Evolutionary conservation across 2,329 filamentous ascomycete species (phyloP).

Genomic region (Teratosphaeriaceae sp.): DNA sequence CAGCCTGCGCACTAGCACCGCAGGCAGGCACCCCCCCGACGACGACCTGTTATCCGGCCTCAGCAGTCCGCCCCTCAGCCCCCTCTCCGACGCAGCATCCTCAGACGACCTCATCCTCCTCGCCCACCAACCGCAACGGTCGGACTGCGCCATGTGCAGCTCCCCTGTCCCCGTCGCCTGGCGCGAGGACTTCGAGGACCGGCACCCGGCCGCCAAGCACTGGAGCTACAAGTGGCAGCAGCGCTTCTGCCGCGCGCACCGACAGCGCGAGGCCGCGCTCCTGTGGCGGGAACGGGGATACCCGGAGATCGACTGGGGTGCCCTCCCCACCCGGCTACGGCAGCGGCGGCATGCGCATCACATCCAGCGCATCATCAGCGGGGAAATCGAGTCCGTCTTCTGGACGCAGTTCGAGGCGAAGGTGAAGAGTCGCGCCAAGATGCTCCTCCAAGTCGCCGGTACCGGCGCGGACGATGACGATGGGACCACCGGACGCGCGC

Average conservation of each 20-base stretch:
- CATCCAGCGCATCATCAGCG: constrained; percentile 18
- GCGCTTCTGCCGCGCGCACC: constrained; percentile 29
- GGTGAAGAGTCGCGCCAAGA: constrained; percentile 17
- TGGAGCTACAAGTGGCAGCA: constrained; percentile 27
- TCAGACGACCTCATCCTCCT: constrained; percentile 11
- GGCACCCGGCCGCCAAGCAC: constrained; percentile 9
- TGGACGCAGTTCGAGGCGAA: constrained; percentile 19
- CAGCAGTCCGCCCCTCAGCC: constrained; percentile 1
- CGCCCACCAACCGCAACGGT: too few relatives aligned
- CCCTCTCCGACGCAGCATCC: constrained; percentile 3
- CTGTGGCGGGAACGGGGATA: constrained; percentile 26
- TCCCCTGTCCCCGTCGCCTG: constrained; percentile 15
- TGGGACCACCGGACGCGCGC: too few relatives aligned
- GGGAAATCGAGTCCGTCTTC: constrained; percentile 18
- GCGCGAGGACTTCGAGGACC: constrained; percentile 26
- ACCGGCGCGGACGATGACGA: constrained; percentile 10
- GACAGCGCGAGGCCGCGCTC: constrained; percentile 18
- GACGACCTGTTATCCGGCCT: not conserved
- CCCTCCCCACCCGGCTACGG: constrained; percentile 19
- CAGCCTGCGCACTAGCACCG: too few relatives aligned
- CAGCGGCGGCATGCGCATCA: constrained; percentile 12
- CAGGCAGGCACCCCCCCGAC: too few relatives aligned
- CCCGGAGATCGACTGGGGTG: constrained; percentile 29
- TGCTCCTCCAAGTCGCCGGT: constrained; percentile 11
- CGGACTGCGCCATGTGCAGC: constrained; percentile 25